Evolutionary conservation across 1,284 basidiomycete genomes (phyloP).

Genomic region (Tausonia pullulans): DNA sequence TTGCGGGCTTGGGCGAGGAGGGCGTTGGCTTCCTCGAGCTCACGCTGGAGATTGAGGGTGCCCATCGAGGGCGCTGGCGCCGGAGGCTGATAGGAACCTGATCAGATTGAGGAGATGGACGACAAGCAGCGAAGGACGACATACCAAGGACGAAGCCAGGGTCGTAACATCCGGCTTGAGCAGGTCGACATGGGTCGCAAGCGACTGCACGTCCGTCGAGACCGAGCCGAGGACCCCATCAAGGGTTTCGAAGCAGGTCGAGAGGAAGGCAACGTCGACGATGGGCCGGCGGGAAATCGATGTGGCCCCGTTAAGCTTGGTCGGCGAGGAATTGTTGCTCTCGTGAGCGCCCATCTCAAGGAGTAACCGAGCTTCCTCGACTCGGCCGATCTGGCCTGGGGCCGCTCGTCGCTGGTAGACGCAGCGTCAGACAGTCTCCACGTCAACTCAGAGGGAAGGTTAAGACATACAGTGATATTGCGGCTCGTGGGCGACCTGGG

Average conservation of each 20-base stretch:
- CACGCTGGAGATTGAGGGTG: constrained; percentile 48
- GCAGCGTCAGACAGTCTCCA: too few relatives aligned
- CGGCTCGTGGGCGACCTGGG: constrained; percentile 35
- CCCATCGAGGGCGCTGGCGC: constrained; percentile 44
- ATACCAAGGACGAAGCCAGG: constrained; percentile 37
- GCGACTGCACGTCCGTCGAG: neutral
- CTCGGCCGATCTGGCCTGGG: neutral
- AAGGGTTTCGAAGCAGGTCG: constrained; percentile 6
- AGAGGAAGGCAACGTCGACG: constrained; percentile 13
- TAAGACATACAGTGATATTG: constrained; percentile 32
- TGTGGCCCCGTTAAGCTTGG: neutral
- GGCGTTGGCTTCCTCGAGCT: constrained; percentile 55
- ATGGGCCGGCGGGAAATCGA: neutral
- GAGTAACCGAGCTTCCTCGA: neutral
- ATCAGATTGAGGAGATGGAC: neutral
- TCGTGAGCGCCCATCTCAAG: too few relatives aligned
- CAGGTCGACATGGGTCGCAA: neutral
- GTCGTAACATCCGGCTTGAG: neutral
- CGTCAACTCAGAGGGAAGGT: too few relatives aligned
- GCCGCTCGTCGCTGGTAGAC: constrained; percentile 1
- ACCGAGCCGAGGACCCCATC: constrained; percentile 8
- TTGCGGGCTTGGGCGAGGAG: constrained; percentile 54
- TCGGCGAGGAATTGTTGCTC: too few relatives aligned
- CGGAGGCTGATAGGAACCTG: neutral
- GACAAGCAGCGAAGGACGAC: too few relatives aligned